Evolutionary conservation across 2,329 filamentous ascomycete genomes (phyloP), one percentile per base, ranked within the genome.

Genomic region (Phialophora expanda): DNA sequence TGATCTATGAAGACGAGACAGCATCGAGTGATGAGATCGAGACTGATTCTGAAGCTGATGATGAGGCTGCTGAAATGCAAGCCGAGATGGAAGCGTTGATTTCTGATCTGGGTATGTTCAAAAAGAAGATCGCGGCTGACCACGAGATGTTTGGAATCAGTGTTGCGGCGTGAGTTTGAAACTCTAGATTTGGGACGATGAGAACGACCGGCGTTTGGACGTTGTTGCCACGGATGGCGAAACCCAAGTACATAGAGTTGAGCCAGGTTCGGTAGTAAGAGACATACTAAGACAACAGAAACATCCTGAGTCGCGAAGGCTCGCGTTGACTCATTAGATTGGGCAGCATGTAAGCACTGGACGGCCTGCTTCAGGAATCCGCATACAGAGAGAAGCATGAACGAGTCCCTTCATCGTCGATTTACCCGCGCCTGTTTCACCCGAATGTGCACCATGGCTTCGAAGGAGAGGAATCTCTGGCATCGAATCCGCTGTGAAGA

Each of bases 41-140:
- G 3, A 75, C 74, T n/a, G 85, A 87, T 56, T 85, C 86, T 28
- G 85, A 90, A 56, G 86, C 84, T 28, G 84, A 84, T 50, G 83
- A 73, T 20, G 81, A 86, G 54, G 84, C 83, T 0, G 75, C 80
- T 46, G 84, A 93, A 68, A 86, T 93, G 81, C 91, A 97, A 75
- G 88, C 89, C n/a, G 88, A 92, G 74, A 94, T 96, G 83, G 88
- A 93, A 71, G 89, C 90, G 41, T 85, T 98, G 74, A 82, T 99
- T 70, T 87, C 88, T 72, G 93, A 98, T 72, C 76, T 96, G 62
- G 86, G 85, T 32, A 77, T 94, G 75, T 96, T 96, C 80, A 90
- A 90, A 77, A 87, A 88, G 73, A 98, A 97, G 81, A 87, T 98
- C 69, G 88, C 87, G 6, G 92, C 95, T 73, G 95, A 98, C 76